Base-by-base conservation (phyloP, 805 yeast species). In the Myxozyma sirexii region DNA sequence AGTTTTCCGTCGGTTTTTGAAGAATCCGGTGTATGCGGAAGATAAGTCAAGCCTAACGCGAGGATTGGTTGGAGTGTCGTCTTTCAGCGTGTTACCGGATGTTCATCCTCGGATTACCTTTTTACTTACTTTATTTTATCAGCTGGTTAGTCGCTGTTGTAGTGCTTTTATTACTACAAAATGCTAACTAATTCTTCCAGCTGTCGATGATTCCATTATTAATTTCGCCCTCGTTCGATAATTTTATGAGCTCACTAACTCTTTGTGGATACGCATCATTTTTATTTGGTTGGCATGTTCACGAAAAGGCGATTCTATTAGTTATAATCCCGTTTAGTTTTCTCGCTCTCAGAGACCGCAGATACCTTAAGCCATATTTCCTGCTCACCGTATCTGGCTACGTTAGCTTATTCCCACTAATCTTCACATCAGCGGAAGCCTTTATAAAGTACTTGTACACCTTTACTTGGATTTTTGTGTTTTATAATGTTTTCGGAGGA, bases 241-340 rank as follows among this genome's bases (percentile, higher is more conserved):
- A 96, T 65, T 94, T 94, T 67, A 72, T 92, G 17, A 97, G 96
- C 0, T 83, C 92, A 0, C 75, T 94, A 67, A 87, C 97, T 0
- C 79, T 93, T 49, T 93, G 98, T 74, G 98, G 96, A 3, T 90
- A 84, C 75, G 85, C 97, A 0, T 88, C 97, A 1, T 94, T 89
- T 70, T 75, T 94, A 50, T 94, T 94, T 74, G 99, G 99, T 4
- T 94, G 98, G 97, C 98, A 94, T 70, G 99, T 94, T 24, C 99
- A 94, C 75, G 99, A 94, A 74, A 94, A 94, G 79, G 98, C 98
- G 0, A 84, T 94, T n/a, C 80, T 94, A 79, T 73, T 92, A 21
- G 86, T 93, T 2, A 87, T 94, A 7, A 82, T 94, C 66, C 99
- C 99, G 0, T 85, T 90, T 72, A 81, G 94, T 5, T 64, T 94